Percentiles rank a stretch among this genome's conserved stretches.
These are phyloP conservation scores for Alternaria sp. DNA, from an alignment of 2,329 filamentous ascomycete genomes.

Conservation along the genomic window DNA sequence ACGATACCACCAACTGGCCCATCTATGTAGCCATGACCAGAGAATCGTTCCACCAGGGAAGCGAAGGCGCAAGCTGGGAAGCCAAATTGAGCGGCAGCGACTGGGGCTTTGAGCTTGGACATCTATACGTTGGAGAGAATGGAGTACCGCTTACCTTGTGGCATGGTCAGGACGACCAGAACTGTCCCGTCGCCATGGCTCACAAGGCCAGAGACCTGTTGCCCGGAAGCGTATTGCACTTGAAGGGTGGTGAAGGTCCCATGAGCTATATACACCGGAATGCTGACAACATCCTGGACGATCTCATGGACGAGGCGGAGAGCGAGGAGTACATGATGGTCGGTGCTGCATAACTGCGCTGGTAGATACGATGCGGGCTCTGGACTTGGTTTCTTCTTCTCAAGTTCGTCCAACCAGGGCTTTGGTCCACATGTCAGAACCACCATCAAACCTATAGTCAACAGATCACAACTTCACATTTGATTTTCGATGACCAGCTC, in stretches of 20 bases:
- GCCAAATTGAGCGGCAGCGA: constrained; percentile 33
- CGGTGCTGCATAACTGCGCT: not conserved
- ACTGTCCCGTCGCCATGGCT: constrained; percentile 33
- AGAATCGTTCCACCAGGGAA: constrained; percentile 34
- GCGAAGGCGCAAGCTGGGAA: constrained; percentile 39
- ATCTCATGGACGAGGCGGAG: constrained; percentile 25
- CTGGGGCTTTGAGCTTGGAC: constrained; percentile 43
- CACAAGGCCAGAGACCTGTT: constrained; percentile 32
- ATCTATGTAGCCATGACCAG: constrained; percentile 34
- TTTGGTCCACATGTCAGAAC: not conserved
- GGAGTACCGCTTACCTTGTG: constrained; percentile 37
- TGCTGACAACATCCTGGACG: constrained; percentile 29
- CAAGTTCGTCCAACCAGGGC: not conserved
- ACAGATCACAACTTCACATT: not conserved
- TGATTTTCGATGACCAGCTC: not conserved
- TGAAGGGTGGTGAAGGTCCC: constrained; percentile 37
- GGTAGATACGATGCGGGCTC: not conserved
- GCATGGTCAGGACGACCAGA: constrained; percentile 43
- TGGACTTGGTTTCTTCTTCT: not conserved
- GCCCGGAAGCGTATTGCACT: constrained; percentile 23
- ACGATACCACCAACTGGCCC: constrained; percentile 27
- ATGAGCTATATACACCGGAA: constrained; percentile 30
- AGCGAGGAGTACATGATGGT: constrained; percentile 25
- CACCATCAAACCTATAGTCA: not conserved
- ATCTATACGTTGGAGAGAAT: constrained; percentile 27